phyloP scores from a whole-genome alignment of 257 asterid species.

The Striga asiatica region DNA sequence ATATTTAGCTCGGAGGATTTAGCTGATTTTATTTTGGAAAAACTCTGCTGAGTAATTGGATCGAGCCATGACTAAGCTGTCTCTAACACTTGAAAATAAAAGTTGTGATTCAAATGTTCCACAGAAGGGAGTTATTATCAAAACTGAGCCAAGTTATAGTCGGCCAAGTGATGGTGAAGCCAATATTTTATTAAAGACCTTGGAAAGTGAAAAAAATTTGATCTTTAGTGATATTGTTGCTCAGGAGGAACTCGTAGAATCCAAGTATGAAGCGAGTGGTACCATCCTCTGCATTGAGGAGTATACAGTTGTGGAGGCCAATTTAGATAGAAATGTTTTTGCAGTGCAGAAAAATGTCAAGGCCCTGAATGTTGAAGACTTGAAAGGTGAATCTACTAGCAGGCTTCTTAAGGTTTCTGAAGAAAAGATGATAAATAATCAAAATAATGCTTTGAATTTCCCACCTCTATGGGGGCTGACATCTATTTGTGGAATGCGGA shows the following conservation, averaged over 20 bases:
- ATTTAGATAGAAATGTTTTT: conserved; percentile 18
- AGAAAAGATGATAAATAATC: conserved; percentile 25
- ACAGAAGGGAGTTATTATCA: conserved; percentile 20
- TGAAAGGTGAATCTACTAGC: conserved; percentile 17
- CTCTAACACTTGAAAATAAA: conserved; percentile 21
- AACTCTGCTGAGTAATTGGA: no score
- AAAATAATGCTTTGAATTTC: conserved; percentile 11
- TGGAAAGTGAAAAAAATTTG: conserved; percentile 18
- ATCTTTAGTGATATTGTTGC: no score
- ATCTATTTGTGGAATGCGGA: conserved; percentile 46
- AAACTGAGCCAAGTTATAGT: conserved; percentile 19
- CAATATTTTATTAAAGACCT: conserved; percentile 8
- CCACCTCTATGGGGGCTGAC: conserved; percentile 56
- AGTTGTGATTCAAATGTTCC: conserved; percentile 10
- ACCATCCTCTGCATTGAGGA: not conserved
- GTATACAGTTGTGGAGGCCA: conserved; percentile 10
- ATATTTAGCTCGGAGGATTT: not conserved
- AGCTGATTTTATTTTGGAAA: conserved; percentile 23
- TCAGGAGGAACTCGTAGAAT: not conserved
- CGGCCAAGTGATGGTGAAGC: conserved; percentile 16
- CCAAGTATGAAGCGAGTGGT: not conserved
- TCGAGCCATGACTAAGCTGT: conserved; percentile 34
- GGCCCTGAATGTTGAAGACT: conserved; percentile 18
- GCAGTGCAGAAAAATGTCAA: conserved; percentile 3
- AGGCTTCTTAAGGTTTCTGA: conserved; percentile 26